These are phyloP conservation scores for Nannochloropsis gaditana DNA, from an alignment of 108 stramenopile species.

Conservation along the genomic window DNA sequence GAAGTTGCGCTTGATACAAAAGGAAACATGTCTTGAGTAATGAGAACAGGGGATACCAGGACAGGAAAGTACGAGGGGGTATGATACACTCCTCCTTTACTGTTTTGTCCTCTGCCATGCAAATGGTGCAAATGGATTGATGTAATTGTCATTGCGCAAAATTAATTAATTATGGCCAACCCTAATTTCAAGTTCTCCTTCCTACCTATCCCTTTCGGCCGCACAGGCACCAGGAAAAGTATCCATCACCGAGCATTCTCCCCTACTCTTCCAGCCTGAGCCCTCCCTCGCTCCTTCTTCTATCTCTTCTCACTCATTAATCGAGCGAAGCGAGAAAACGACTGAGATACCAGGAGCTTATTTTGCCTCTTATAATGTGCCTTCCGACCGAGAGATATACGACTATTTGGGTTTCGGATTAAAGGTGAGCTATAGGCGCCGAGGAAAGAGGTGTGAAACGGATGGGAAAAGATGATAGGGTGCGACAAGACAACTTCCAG, in stretches of 20 bases:
- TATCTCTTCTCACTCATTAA: not conserved
- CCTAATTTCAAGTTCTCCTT: not conserved
- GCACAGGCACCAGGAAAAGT: not conserved
- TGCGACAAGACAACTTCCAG: not conserved
- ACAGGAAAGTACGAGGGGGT: too few species aligned
- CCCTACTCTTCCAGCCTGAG: not conserved
- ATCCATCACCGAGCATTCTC: not conserved
- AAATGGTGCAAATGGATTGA: too few species aligned
- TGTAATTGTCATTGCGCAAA: too few species aligned
- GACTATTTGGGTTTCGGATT: not conserved
- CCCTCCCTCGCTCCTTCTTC: not conserved
- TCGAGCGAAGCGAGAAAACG: too few species aligned
- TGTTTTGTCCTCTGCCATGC: not conserved
- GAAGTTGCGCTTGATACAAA: too few species aligned
- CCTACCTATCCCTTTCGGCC: not conserved
- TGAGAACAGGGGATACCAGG: too few species aligned
- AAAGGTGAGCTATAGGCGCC: not conserved
- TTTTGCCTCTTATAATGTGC: not conserved
- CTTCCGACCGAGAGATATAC: conserved; percentile 4
- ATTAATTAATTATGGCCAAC: too few species aligned
- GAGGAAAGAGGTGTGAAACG: not conserved
- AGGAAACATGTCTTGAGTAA: too few species aligned
- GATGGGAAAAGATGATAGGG: not conserved
- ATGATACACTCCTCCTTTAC: not conserved
- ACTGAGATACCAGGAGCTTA: not conserved